Conservation (phyloP, 768 basidiomycete species). For the Mycena leptocephala region DNA sequence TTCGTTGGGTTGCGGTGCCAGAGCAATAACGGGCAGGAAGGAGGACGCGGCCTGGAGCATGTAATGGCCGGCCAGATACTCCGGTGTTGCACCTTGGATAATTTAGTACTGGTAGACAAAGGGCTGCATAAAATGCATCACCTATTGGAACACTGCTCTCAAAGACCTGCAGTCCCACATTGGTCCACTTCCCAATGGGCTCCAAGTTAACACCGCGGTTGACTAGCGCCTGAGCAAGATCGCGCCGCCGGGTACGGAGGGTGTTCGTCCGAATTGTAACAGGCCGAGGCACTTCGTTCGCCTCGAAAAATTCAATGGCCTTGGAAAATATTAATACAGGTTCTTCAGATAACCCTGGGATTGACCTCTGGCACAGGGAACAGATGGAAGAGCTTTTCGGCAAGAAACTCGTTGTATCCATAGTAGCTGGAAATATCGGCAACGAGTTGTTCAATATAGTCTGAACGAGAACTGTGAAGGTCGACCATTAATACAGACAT, state of each 20-base stretch:
- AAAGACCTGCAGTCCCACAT: constrained; percentile 98
- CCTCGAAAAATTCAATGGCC: constrained; percentile 99
- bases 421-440: constrained; percentile 96
- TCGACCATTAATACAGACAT: constrained; percentile 16
- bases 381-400: constrained; percentile 94
- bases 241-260: constrained; percentile 91
- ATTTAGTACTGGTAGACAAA: constrained; percentile 2
- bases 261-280: constrained; percentile 99
- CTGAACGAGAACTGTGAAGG: constrained; percentile 81
- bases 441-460: constrained; percentile 91
- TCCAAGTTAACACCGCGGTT: constrained; percentile 98
- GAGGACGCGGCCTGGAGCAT: constrained; percentile 99
- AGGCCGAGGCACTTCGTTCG: constrained; percentile 95
- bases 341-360: constrained; percentile 12
- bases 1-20: constrained; percentile 93
- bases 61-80: constrained; percentile 99
- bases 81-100: constrained; percentile 89
- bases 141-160: constrained; percentile 97
- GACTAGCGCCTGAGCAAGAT: constrained; percentile 93
- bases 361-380: constrained; percentile 94
- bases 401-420: constrained; percentile 96
- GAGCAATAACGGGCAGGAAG: constrained; percentile 98
- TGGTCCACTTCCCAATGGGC: constrained; percentile 99
- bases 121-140: constrained; percentile 41
- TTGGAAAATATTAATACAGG: constrained; percentile 47